These are phyloP conservation scores for Alopecurus myosuroides DNA, from an alignment of 176 grass and related monocot genomes.

Conservation along the genomic window DNA sequence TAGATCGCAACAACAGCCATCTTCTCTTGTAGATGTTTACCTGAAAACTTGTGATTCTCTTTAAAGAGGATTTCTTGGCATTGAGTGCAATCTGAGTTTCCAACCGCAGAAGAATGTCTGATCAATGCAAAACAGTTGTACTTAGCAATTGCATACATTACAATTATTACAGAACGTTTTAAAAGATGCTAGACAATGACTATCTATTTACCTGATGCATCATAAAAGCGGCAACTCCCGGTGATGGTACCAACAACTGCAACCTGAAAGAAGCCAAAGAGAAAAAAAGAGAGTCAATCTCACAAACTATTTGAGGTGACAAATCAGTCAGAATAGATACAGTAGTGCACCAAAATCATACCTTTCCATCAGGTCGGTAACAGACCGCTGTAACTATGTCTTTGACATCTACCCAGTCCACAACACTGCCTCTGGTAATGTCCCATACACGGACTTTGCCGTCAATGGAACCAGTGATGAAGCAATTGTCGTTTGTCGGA, in stretches of 20 bases:
- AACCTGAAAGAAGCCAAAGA: conserved; percentile 27
- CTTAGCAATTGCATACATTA: conserved; percentile 2
- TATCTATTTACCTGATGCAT: conserved; percentile 55
- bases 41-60: conserved; percentile 82
- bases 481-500: conserved; percentile 54
- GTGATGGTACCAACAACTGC: conserved; percentile 65
- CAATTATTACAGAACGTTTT: not conserved
- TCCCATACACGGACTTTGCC: conserved; percentile 96
- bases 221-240: conserved; percentile 79
- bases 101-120: conserved; percentile 55
- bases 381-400: conserved; percentile 87
- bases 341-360: conserved; percentile 26
- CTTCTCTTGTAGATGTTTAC: conserved; percentile 39
- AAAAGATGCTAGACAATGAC: conserved; percentile 5
- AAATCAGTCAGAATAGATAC: conserved; percentile 1
- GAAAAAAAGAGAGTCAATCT: conserved; percentile 10
- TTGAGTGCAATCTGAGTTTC: conserved; percentile 55
- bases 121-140: conserved; percentile 15
- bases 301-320: not conserved
- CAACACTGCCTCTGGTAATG: conserved; percentile 57
- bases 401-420: conserved; percentile 72
- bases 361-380: conserved; percentile 78
- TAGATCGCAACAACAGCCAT: not conserved
- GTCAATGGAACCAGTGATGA: conserved; percentile 94
- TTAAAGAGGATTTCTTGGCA: conserved; percentile 63